Percentiles rank a stretch among this genome's conserved stretches.
Conservation (phyloP, 805 yeast species). For the Yarrowia sp. region DNA sequence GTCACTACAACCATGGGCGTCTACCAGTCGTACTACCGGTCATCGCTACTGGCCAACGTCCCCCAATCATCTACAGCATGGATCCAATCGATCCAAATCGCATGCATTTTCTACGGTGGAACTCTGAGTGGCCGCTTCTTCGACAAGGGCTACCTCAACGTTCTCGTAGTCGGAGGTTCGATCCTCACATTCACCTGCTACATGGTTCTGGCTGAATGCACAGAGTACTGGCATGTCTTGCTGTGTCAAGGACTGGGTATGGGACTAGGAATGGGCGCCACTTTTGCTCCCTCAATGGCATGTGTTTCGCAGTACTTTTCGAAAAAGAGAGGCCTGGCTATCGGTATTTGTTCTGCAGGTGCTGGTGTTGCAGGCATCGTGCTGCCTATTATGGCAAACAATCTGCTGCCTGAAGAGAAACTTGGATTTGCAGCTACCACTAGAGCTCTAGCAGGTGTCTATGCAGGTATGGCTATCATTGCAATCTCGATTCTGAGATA, state of each 20-base stretch:
- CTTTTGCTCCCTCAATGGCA: slow-evolving; percentile 43
- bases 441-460: slow-evolving; percentile 51
- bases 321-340: slow-evolving; percentile 44
- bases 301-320: slow-evolving; percentile 44
- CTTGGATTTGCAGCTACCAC: slow-evolving; percentile 58
- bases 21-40: slow-evolving; percentile 58
- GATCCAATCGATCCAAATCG: slow-evolving; percentile 49
- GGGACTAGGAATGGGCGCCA: slow-evolving; percentile 52
- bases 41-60: slow-evolving; percentile 53
- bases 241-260: slow-evolving; percentile 60
- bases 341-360: slow-evolving; percentile 44
- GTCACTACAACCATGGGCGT: slow-evolving; percentile 64
- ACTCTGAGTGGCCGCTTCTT: slow-evolving; percentile 48
- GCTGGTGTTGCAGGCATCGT: slow-evolving; percentile 45
- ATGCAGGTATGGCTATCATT: slow-evolving; percentile 41
- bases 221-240: slow-evolving; percentile 58
- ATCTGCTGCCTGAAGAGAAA: slow-evolving; percentile 48
- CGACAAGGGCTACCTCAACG: slow-evolving; percentile 47
- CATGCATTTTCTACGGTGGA: slow-evolving; percentile 45
- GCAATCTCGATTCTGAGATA: slow-evolving; percentile 37
- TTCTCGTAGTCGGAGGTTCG: slow-evolving; percentile 45
- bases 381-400: slow-evolving; percentile 53
- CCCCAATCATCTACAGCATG: slow-evolving; percentile 57
- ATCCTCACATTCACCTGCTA: slow-evolving; percentile 45
- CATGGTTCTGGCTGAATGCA: slow-evolving; percentile 52